Percentiles rank a stretch among this genome's conserved stretches.
These are phyloP conservation scores for Fusarium lateritium DNA, from an alignment of 2,329 filamentous ascomycete genomes.

Conservation along the genomic window DNA sequence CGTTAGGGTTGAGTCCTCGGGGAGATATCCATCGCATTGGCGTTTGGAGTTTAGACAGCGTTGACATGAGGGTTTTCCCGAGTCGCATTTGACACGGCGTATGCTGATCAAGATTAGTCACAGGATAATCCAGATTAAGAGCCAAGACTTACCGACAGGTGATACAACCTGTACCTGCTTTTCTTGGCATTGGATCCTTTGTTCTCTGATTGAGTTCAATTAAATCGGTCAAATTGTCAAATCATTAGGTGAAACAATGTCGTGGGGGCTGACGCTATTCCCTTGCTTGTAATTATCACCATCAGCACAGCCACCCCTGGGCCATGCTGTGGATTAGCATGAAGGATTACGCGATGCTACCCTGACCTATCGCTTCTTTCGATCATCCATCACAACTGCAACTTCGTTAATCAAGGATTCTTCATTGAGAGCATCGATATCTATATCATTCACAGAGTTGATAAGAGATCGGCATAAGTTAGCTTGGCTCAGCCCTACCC, in stretches of 20 bases:
- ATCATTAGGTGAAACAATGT: background rate
- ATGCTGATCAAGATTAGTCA: slow-evolving; percentile 43
- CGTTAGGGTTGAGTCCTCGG: slow-evolving; percentile 43
- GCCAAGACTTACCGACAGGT: slow-evolving; percentile 44
- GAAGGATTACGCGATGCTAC: slow-evolving; percentile 4
- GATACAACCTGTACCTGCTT: slow-evolving; percentile 46
- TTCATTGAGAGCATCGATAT: no score
- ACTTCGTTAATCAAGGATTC: no score
- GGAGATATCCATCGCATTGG: slow-evolving; percentile 54
- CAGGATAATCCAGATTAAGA: fast-evolving
- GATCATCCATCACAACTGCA: background rate
- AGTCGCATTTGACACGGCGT: slow-evolving; percentile 56
- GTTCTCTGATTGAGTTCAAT: background rate
- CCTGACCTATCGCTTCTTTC: background rate
- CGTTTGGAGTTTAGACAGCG: slow-evolving; percentile 48
- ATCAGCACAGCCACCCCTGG: slow-evolving; percentile 31
- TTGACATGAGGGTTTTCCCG: slow-evolving; percentile 51
- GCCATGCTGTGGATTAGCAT: background rate
- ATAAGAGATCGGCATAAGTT: slow-evolving; percentile 1
- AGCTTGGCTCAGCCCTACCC: slow-evolving; percentile 9
- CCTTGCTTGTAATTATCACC: background rate
- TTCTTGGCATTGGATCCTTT: slow-evolving; percentile 39
- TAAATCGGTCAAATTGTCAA: background rate
- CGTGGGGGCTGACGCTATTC: background rate
- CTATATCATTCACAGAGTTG: no score